These are phyloP conservation scores for Curvularia sp. DNA, from an alignment of 2,329 filamentous ascomycete genomes.

Conservation along the genomic window DNA sequence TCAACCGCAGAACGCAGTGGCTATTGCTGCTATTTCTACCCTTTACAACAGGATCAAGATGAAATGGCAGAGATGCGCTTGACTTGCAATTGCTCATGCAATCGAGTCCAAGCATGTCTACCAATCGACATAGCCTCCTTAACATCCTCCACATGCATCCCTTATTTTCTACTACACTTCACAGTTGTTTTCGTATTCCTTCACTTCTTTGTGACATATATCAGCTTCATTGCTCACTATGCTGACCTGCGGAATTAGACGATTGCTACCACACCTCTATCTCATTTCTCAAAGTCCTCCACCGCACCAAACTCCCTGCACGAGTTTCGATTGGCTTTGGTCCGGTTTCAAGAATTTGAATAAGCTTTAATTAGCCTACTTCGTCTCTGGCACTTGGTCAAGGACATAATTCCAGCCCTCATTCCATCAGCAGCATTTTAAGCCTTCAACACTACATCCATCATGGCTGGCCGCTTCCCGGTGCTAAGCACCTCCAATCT, in stretches of 20 bases:
- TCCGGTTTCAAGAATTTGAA: background rate
- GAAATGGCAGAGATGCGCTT: background rate
- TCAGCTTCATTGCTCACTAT: background rate
- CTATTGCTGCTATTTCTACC: background rate
- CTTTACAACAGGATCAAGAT: background rate
- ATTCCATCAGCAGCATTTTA: background rate
- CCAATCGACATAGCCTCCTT: background rate
- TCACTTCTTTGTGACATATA: background rate
- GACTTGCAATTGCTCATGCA: background rate
- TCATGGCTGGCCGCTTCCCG: slow-evolving; percentile 45
- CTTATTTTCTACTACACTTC: background rate
- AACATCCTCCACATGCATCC: background rate
- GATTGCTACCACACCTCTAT: background rate
- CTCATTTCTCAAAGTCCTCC: background rate
- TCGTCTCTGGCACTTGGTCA: background rate
- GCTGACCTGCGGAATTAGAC: background rate
- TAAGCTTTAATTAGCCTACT: background rate
- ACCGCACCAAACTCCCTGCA: background rate
- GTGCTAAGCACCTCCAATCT: slow-evolving; percentile 54
- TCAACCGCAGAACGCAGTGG: background rate
- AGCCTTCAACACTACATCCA: slow-evolving; percentile 1
- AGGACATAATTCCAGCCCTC: background rate
- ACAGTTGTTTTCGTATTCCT: background rate
- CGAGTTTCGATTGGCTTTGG: background rate
- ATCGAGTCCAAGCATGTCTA: slow-evolving; percentile 2